Evolutionary conservation across 2,329 filamentous ascomycete species (phyloP), one percentile per base, ranked within the genome.

Genomic region (Teratosphaeria destructans): DNA sequence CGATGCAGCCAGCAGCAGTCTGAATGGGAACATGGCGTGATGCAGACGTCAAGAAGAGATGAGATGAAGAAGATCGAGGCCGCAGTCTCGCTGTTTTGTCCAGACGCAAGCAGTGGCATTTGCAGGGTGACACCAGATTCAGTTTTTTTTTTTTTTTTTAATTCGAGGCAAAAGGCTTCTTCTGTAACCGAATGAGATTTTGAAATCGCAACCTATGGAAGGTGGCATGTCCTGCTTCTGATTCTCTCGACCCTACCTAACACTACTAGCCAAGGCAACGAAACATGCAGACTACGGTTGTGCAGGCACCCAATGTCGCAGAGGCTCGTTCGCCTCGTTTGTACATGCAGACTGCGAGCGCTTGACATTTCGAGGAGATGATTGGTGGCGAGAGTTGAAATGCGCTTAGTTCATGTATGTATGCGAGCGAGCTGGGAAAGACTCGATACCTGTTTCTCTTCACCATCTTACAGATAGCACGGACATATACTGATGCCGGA

Each of bases 1-100:
- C 49, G 35, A 55, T 52, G 60, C 63, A 39, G 59, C 57, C 7
- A 57, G 34, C 34, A 32, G 27, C 19, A 37, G 53, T 54, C 16
- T 54, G 19, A 54, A 54, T n/a, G 53, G 53, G 5, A 27, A 11
- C 19, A 37, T 54, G 34, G 53, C 53, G 4, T 54, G 12, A 54
- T 49, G 43, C 23, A 16, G 43, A 39, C 35, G 12, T 39, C 11
- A 39, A 39, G 35, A 39, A 23, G 35, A 39, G 16, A 39, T 32
- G 29, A 32, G 4, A 32, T 32, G 29, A 32, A 23, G 29, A 32
- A 32, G 7, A 32, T 32, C 29, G 10, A 16, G 37, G 37, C 11
- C 4, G 37, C 16, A 39, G 16, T 5, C 11, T 39, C 11, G 6
- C 37, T 16, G 37, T 39, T 11, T 23, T 39, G 37, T 16, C 37